These are phyloP conservation scores for Spathaspora boniae DNA, from an alignment of 805 yeast genomes.

Conservation along the genomic window DNA sequence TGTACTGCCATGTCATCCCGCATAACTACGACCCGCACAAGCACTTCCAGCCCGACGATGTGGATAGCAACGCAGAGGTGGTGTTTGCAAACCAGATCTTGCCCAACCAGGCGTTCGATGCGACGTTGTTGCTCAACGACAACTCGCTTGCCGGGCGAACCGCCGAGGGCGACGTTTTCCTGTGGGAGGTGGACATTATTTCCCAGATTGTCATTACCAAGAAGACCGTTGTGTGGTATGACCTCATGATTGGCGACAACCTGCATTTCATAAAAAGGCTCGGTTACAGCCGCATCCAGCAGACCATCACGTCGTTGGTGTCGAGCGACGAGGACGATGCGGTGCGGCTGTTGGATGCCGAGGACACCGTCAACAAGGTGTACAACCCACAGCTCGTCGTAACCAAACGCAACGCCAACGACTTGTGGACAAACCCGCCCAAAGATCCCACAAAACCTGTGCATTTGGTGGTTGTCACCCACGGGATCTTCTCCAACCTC, in stretches of 20 bases:
- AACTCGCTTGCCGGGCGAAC: conserved; percentile 27
- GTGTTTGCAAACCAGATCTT: conserved; percentile 45
- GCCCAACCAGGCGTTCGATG: conserved; percentile 69
- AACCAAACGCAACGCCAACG: conserved; percentile 22
- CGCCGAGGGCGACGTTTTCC: conserved; percentile 15
- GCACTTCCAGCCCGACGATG: conserved; percentile 21
- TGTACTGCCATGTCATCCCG: conserved; percentile 45
- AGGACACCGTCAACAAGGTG: conserved; percentile 4
- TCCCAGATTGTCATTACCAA: conserved; percentile 40
- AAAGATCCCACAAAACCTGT: conserved; percentile 26
- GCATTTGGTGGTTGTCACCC: conserved; percentile 41
- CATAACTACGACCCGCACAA: conserved; percentile 24
- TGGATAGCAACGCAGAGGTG: conserved; percentile 26
- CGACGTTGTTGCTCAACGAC: conserved; percentile 47
- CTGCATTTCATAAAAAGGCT: conserved; percentile 28
- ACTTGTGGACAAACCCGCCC: conserved; percentile 32
- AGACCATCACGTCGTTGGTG: conserved; percentile 7
- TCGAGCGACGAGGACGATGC: conserved; percentile 8
- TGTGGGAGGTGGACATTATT: conserved; percentile 39
- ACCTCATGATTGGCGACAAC: conserved; percentile 37
- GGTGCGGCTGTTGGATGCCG: neutral
- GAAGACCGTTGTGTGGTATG: conserved; percentile 27
- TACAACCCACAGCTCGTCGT: conserved; percentile 26
- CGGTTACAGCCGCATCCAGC: conserved; percentile 22
- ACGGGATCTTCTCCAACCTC: conserved; percentile 41